Base-by-base conservation (phyloP, 1,284 basidiomycete genomes). In the Microbotryum scabiosae region DNA sequence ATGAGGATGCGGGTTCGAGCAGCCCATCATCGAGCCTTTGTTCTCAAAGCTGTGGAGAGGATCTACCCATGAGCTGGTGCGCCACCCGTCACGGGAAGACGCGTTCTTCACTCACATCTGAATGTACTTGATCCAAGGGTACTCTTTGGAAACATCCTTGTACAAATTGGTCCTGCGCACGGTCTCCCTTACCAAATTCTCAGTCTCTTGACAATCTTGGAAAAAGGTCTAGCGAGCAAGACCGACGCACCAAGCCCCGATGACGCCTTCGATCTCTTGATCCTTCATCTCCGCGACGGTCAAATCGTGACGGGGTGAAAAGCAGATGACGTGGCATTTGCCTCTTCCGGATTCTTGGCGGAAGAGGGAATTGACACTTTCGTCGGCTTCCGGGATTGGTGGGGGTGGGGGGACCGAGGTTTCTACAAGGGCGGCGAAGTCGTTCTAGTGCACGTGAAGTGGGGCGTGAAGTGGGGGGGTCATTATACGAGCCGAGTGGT, bases 11-110 rank as follows among this genome's bases (percentile, higher is more conserved):
- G 92, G 90, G 71, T 96, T 97, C 12, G 88, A 91, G 72, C 90
- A 94, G 9, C 93, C 93, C 93, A 97, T 96, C 78, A 92, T 91
- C 3, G 85, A 78, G 7, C 92, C 93, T 75, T 94, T 94, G 77
- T 96, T 97, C 86, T 96, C 77, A 54, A 78, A 78, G 53, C 72
- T 73, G 54, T 10, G 20, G 23, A 23, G 30, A n/a, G 20, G 25
- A 52, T 52, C 25, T 5, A 26, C 25, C 5, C 14, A 25, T 49
- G 16, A 49, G 23, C 21, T 23, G 47, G 20, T 21, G 10, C 25
- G 32, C 12, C 36, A 26, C n/a, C 14, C 9, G n/a, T 21, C 28
- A 46, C 25, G 32, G 20, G n/a, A 41, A 1, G 14, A 16, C 16
- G 4, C 20, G 23, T 14, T 20, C 12, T 8, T 10, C 14, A 58